These are phyloP conservation scores for Salvia splendens DNA, from an alignment of 257 asterid species.

Conservation along the genomic window DNA sequence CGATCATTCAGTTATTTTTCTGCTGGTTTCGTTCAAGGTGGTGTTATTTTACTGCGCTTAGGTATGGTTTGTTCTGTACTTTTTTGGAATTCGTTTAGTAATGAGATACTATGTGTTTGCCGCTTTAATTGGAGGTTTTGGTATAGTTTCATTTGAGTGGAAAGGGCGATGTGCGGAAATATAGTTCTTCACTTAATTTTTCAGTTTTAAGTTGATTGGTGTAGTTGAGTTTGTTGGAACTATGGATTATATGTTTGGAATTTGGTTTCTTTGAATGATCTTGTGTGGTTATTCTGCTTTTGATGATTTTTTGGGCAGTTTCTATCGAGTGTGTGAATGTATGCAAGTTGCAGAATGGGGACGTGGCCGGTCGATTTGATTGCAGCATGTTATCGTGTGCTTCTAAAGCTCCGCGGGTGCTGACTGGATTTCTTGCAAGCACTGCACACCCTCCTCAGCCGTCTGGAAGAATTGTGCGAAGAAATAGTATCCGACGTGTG, in stretches of 20 bases:
- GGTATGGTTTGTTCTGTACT: not conserved
- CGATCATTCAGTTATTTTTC: slow-evolving; percentile 11
- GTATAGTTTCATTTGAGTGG: not conserved
- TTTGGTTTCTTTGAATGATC: not conserved
- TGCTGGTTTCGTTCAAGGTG: slow-evolving; percentile 25
- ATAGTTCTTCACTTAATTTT: slow-evolving; percentile 14
- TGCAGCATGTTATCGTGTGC: slow-evolving; percentile 77
- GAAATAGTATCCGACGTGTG: slow-evolving; percentile 55
- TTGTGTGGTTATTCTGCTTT: not conserved
- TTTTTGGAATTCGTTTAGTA: not conserved
- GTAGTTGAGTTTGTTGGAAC: slow-evolving; percentile 8
- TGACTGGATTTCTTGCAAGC: slow-evolving; percentile 85
- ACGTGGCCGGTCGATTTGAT: slow-evolving; percentile 61
- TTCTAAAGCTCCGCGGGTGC: slow-evolving; percentile 74
- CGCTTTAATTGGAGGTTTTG: slow-evolving; percentile 7
- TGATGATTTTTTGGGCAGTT: slow-evolving; percentile 45
- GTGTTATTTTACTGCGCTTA: slow-evolving; percentile 19
- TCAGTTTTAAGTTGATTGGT: not conserved
- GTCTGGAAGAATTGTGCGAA: slow-evolving; percentile 42
- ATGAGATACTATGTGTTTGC: not conserved
- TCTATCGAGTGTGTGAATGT: slow-evolving; percentile 72
- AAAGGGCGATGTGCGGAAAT: slow-evolving; percentile 31
- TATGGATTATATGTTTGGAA: not conserved
- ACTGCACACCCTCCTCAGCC: slow-evolving; percentile 65
- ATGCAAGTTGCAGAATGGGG: slow-evolving; percentile 76